A percentile compares a stretch with the other conserved stretches of the same genome.
Conservation (phyloP, 176 grass and related monocot species). For the Dendrocalamus sinicus region DNA sequence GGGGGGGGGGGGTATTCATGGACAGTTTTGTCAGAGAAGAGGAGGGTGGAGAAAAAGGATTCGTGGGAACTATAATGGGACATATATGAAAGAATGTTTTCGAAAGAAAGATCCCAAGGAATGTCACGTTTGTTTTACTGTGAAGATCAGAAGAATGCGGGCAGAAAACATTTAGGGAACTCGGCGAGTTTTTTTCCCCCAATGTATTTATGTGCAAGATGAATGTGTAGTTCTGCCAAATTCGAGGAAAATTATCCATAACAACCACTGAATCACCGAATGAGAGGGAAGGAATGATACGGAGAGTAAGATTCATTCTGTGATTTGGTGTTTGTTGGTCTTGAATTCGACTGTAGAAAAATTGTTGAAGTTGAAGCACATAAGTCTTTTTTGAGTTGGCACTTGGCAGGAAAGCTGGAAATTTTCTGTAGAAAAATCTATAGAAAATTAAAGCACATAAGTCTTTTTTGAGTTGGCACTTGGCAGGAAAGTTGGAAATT, state of each 20-base stretch:
- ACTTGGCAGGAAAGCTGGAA: neutral
- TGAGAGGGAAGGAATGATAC: neutral
- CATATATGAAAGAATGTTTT: neutral
- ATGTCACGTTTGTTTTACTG: neutral
- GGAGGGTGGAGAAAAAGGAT: neutral
- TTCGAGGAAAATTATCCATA: neutral
- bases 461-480: neutral
- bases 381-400: neutral
- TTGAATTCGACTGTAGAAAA: slow-evolving; percentile 1
- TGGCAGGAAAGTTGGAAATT: neutral
- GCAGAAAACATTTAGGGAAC: neutral
- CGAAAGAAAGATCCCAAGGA: no score
- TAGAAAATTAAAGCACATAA: neutral
- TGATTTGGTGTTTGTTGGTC: neutral
- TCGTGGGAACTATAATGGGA: neutral
- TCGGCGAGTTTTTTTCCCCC: neutral
- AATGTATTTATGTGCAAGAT: neutral
- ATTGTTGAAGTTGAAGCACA: neutral
- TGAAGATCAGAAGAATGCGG: neutral
- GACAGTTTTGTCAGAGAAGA: neutral
- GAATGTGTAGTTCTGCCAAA: neutral
- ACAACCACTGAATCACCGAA: neutral
- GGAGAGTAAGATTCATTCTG: neutral
- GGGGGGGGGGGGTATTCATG: neutral
- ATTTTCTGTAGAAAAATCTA: neutral